Base-by-base conservation (phyloP, 257 asterid species). In the Solanum pimpinellifolium region DNA sequence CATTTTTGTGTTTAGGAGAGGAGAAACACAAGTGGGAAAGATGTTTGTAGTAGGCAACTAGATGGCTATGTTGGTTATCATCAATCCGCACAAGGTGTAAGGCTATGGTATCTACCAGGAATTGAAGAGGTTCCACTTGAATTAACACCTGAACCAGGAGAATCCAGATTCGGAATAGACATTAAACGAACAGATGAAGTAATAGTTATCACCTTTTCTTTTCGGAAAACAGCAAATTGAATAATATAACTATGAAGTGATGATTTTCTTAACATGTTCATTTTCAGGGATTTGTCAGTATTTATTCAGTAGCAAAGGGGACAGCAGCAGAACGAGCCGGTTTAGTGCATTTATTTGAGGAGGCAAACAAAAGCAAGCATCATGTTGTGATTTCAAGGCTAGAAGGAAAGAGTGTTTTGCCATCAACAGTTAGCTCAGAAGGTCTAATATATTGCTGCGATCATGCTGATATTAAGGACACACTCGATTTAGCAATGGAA, bases 21-120 rank as follows among this genome's bases (percentile, higher is more conserved):
- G 88, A 88, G 73, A 65, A 89, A 74, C 52, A 85, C 6, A 3
- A 47, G 69, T 3, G 86, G 90, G 77, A 93, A 87, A 83, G 93
- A 89, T 87, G 37, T 84, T 66, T 23, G 89, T 88, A 41, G 90
- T 33, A 93, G 85, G 80, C 89, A 87, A 86, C 87, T 89, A 74
- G 90, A 72, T 85, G 42, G 78, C 85, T 89, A 59, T 78, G 37
- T 86, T 25, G 74, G 74, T 11, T 15, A 87, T 72, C 92, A 87
- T 65, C 92, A 90, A 85, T 56, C 88, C 1, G 87, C 83, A 35
- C 92, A 88, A 37, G 92, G 92, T 27, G 87, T 91, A 69, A 88
- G 94, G 66, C 88, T 93, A 12, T 92, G 94, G 94, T 93, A 91
- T 84, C 87, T 93, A 8, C 94, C 94, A 1, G 94, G 94, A 37